These are phyloP conservation scores for Atkinsonella texensis DNA, from an alignment of 2,329 filamentous ascomycete genomes.

Conservation along the genomic window DNA sequence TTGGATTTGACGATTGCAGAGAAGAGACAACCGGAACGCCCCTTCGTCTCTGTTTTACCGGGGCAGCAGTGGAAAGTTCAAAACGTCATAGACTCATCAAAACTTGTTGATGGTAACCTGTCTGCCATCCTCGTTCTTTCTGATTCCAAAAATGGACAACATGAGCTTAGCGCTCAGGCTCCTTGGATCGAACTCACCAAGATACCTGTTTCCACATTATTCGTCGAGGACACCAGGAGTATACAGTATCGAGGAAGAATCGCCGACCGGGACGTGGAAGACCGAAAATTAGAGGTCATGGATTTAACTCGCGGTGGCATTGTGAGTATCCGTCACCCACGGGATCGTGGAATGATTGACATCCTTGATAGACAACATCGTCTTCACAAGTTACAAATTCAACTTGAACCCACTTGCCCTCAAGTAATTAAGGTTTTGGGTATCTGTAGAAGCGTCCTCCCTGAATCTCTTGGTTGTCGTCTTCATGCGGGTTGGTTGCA, in stretches of 20 bases:
- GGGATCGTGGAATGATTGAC: conserved; percentile 50
- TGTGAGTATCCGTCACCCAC: conserved; percentile 43
- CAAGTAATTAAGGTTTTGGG: conserved; percentile 50
- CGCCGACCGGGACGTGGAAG: conserved; percentile 38
- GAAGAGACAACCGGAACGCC: conserved; percentile 11
- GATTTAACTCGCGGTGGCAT: conserved; percentile 36
- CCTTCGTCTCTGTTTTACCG: conserved; percentile 18
- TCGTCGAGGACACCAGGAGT: conserved; percentile 46
- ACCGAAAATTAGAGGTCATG: conserved; percentile 33
- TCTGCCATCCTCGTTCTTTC: conserved; percentile 60
- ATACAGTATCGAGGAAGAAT: conserved; percentile 43
- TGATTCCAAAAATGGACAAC: conserved; percentile 48
- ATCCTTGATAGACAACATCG: conserved; percentile 49
- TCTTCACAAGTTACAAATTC: conserved; percentile 55
- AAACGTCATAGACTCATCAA: conserved; percentile 62
- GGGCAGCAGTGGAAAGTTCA: conserved; percentile 47
- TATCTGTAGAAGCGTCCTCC: conserved; percentile 52
- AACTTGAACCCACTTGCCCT: conserved; percentile 52
- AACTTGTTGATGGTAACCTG: conserved; percentile 52
- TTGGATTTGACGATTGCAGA: conserved; percentile 11
- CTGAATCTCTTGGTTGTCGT: conserved; percentile 44
- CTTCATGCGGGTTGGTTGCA: conserved; percentile 64
- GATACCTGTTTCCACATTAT: conserved; percentile 49
- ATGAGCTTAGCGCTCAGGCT: conserved; percentile 60
- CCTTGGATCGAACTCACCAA: conserved; percentile 64